Conservation (phyloP, 768 basidiomycete genomes). For the Pholiota conissans region DNA sequence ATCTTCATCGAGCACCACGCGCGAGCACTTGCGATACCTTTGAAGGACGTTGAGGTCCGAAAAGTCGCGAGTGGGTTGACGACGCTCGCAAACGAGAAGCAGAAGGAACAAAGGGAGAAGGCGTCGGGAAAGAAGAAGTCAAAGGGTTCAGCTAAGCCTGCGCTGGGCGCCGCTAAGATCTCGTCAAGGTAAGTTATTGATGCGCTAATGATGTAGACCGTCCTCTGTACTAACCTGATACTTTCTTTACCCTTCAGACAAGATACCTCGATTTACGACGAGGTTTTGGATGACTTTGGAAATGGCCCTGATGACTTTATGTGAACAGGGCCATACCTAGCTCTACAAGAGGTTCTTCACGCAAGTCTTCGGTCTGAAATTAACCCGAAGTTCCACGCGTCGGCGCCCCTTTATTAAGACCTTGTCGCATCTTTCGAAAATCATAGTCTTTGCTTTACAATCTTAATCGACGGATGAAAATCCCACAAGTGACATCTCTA, state of each 20-base stretch:
- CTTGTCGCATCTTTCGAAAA: not conserved
- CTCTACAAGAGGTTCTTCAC: not conserved
- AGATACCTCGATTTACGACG: conserved; percentile 83
- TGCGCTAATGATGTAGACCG: not conserved
- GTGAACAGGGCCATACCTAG: conserved; percentile 47
- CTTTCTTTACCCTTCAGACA: conserved; percentile 42
- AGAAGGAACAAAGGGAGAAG: conserved; percentile 86
- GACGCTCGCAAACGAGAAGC: conserved; percentile 92
- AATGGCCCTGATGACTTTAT: conserved; percentile 82
- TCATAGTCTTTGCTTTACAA: not conserved
- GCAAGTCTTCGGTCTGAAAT: not conserved
- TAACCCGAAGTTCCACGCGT: not conserved
- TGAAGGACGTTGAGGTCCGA: conserved; percentile 89
- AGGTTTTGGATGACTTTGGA: conserved; percentile 88
- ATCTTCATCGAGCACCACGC: conserved; percentile 84
- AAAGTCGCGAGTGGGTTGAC: conserved; percentile 86
- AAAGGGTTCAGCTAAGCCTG: conserved; percentile 70
- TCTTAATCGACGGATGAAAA: not conserved
- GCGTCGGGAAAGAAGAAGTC: conserved; percentile 89
- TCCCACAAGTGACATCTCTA: too few species aligned
- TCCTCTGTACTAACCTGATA: not conserved
- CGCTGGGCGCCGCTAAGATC: conserved; percentile 69
- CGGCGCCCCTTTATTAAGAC: not conserved
- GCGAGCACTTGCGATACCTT: conserved; percentile 68
- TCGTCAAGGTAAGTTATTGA: conserved; percentile 51